phyloP scores from a whole-genome alignment of 768 basidiomycete species.

The Clathrus columnatus region DNA sequence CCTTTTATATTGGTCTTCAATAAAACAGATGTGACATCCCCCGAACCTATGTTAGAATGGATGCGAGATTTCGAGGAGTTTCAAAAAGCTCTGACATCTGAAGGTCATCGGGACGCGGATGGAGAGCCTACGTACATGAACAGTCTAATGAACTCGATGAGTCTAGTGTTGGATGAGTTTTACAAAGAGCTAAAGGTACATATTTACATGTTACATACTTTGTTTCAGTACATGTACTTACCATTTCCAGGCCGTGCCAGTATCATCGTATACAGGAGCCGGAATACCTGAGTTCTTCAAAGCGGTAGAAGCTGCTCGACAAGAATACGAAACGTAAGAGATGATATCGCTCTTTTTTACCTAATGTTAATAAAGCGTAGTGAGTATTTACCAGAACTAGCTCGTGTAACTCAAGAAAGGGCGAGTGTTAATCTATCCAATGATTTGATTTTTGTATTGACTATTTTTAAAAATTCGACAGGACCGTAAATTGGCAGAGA shows the following conservation, averaged over 20 bases:
- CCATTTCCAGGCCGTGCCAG: constrained; percentile 74
- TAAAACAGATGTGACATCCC: constrained; percentile 88
- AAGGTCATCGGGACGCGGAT: constrained; percentile 61
- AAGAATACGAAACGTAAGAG: constrained; percentile 81
- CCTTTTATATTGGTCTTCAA: constrained; percentile 98
- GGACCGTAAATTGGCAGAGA: constrained; percentile 53
- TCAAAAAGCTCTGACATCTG: constrained; percentile 74
- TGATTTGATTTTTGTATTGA: background rate
- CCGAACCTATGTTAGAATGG: constrained; percentile 93
- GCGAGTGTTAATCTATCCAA: constrained; percentile 7
- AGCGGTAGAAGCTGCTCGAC: constrained; percentile 78
- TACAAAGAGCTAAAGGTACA: constrained; percentile 88
- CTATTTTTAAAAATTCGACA: constrained; percentile 26
- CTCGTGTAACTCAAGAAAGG: constrained; percentile 41
- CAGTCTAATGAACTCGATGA: constrained; percentile 98
- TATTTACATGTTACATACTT: background rate
- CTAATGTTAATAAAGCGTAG: constrained; percentile 29
- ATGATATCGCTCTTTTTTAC: background rate
- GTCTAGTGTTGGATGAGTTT: constrained; percentile 94
- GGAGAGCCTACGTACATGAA: constrained; percentile 98
- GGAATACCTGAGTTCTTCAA: constrained; percentile 89
- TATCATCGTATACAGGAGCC: constrained; percentile 92
- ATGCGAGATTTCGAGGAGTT: constrained; percentile 97
- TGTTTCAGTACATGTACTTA: background rate
- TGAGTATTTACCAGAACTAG: constrained; percentile 87